Evolutionary conservation across 768 basidiomycete genomes (phyloP).

Genomic region (Fibroporia radiculosa): DNA sequence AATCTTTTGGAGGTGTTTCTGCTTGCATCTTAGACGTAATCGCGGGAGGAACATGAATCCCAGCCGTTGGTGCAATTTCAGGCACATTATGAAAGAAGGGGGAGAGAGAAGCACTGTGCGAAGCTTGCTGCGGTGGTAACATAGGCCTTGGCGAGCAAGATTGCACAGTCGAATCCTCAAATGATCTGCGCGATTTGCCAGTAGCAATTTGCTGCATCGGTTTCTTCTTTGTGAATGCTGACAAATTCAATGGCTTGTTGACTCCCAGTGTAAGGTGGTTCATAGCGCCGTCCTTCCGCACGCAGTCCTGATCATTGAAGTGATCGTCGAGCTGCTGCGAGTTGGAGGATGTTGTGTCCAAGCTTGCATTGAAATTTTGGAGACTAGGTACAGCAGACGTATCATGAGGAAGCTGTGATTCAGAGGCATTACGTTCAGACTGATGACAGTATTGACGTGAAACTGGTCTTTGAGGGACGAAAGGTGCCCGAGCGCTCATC

Average conservation of each 20-base stretch:
- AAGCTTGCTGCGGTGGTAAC: conserved; percentile 3
- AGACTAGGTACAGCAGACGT: conserved; percentile 12
- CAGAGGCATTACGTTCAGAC: not conserved
- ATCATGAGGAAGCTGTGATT: conserved; percentile 7
- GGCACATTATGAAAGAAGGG: conserved; percentile 11
- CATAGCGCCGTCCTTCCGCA: too few species aligned
- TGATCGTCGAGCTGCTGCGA: too few species aligned
- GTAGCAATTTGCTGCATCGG: not conserved
- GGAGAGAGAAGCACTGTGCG: conserved; percentile 8
- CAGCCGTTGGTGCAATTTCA: conserved; percentile 1
- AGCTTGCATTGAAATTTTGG: too few species aligned
- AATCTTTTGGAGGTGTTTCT: conserved; percentile 7
- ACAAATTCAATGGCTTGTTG: conserved; percentile 21
- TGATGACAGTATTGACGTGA: conserved; percentile 2
- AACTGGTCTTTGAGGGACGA: conserved; percentile 16
- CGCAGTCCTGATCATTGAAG: too few species aligned
- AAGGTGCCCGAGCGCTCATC: conserved; percentile 22
- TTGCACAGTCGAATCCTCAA: conserved; percentile 9
- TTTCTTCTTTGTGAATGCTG: conserved; percentile 10
- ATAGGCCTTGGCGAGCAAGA: conserved; percentile 9
- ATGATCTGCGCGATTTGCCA: conserved; percentile 7
- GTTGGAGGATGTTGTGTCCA: too few species aligned
- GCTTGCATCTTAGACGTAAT: conserved; percentile 3
- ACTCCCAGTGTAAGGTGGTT: too few species aligned
- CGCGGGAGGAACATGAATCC: conserved; percentile 9